Base-by-base conservation (phyloP, 75 land plant genomes). In the Adiantum capillusveneris region DNA sequence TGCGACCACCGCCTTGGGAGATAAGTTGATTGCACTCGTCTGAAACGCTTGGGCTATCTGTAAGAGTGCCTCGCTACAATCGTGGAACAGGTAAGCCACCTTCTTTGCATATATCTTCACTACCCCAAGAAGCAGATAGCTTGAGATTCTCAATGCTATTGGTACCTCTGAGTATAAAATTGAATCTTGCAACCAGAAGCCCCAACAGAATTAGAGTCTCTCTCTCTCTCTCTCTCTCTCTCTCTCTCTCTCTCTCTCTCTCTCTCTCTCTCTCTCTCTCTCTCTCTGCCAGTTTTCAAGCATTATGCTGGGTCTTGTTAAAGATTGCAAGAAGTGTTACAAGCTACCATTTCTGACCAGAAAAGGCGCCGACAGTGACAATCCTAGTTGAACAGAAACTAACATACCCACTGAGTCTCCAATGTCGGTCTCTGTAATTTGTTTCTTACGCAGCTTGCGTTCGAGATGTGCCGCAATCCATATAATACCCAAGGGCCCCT, bases 401-500 rank as follows among this genome's bases (percentile, higher is more conserved):
- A n/a, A n/a, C 37, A 9, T 61, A 87, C 88, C 84, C 22, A 87
- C 74, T 20, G 87, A 78, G 13, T 70, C 71, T 36, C 65, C 16
- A 25, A 87, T 84, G 49, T 73, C 52, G 25, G 82, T 81, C 25
- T 65, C 56, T 6, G 41, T 53, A 18, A 87, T 73, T 42, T 78
- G 82, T n/a, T 73, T 37, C 49, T 73, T 84, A 28, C 69, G 75
- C 44, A 87, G 87, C 70, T 66, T 78, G 11, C 59, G 73, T 60
- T 64, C 53, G 54, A 55, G 76, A 41, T 84, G 79, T 46, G 88
- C 91, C n/a, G 91, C 91, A 24, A 78, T 44, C 84, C 86, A 81
- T 24, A 87, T 55, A 34, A 60, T 74, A n/a, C 84, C 82, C 51
- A 87, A 42, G 0, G 87, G 6, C 88, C 88, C 55, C 37, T 81